Base-by-base conservation (phyloP, 169 alveolate species). In the Babesia caballi region DNA sequence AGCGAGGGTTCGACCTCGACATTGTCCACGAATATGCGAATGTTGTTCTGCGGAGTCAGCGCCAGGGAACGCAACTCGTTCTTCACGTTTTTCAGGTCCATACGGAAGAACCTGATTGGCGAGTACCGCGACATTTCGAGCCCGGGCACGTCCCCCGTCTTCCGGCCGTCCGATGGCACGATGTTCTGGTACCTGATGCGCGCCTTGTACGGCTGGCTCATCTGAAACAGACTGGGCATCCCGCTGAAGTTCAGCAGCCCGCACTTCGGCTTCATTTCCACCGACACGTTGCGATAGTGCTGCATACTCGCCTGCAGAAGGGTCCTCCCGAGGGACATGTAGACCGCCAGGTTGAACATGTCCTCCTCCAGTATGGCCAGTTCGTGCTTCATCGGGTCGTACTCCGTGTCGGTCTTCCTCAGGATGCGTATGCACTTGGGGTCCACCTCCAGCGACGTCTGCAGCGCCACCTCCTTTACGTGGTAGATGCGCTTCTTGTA, bases 181-280 rank as follows among this genome's bases (percentile, higher is more conserved):
- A 71, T 36, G 17, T 63, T 65, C 19, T 17, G 61, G 23, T 66
- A 67, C 40, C 59, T 71, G 33, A 73, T 73, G 25, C 81, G 72
- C 59, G 74, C 52, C 77, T 88, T 88, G 41, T 80, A 77, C 25
- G 74, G 53, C 49, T 88, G 91, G 53, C 72, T 77, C 70, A 88
- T 56, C 58, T 83, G 77, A 59, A 83, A 88, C 47, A 76, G 51
- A 46, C 86, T 87, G n/a, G 82, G 72, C 70, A 82, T 46, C 15
- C 84, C 82, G 32, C 65, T 57, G 66, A 80, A 88, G 59, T 88
- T 85, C 14, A 61, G 12, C 36, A 88, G 38, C 27, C 93, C 93
- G 61, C 93, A 83, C 58, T 88, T 88, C 57, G 83, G 70, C 61
- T 88, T 88, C 30, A 88, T 12, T 50, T 88, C 93, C 15, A 88